Evolutionary conservation across 2,329 filamentous ascomycete genomes (phyloP).

Genomic region (Tolypocladium nubicola): DNA sequence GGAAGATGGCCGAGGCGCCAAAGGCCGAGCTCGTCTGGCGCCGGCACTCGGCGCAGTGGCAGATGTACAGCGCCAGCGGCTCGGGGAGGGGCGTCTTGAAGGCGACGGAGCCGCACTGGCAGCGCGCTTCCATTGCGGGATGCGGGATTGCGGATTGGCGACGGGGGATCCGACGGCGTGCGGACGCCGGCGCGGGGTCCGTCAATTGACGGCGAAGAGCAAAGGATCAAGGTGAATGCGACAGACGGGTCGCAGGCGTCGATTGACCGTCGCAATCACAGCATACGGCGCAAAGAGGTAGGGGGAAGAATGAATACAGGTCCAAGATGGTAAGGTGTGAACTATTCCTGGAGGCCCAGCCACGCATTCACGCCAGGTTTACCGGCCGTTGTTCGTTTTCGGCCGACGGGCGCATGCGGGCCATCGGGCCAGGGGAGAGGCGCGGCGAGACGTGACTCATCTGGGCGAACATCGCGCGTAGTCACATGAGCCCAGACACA

Average conservation of each 20-base stretch:
- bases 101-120: slow-evolving; percentile 52
- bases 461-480: slow-evolving; percentile 17
- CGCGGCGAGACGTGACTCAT: slow-evolving; percentile 13
- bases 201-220: neutral
- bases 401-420: neutral
- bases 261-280: no score
- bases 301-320: neutral
- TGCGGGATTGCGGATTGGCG: no score
- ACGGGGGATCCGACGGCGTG: neutral
- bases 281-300: neutral
- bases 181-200: neutral
- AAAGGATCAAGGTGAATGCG: neutral
- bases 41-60: slow-evolving; percentile 58
- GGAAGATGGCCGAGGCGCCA: slow-evolving; percentile 60
- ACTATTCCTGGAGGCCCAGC: neutral
- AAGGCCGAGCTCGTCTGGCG: slow-evolving; percentile 57
- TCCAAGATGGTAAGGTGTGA: neutral
- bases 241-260: neutral
- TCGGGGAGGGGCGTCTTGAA: slow-evolving; percentile 51
- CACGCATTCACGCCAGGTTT: neutral
- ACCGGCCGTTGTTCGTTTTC: neutral
- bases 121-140: slow-evolving; percentile 43
- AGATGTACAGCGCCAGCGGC: slow-evolving; percentile 58
- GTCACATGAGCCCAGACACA: slow-evolving; percentile 13
- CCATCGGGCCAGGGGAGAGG: neutral